These are phyloP conservation scores for Suillus clintonianus DNA, from an alignment of 768 basidiomycete genomes.

Conservation along the genomic window DNA sequence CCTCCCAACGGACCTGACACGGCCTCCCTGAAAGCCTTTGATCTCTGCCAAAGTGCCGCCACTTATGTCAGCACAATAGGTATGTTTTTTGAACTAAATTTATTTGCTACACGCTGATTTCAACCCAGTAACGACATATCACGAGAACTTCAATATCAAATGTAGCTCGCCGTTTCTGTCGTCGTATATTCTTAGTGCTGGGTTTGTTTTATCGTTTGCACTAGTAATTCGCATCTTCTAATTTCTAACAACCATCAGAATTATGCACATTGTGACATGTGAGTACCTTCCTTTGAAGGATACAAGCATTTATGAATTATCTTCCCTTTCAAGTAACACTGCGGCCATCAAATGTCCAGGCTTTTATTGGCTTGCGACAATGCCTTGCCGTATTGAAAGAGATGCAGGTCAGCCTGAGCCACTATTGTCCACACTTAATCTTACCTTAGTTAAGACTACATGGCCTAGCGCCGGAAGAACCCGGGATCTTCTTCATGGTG, in stretches of 20 bases:
- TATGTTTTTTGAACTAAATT: conserved; percentile 26
- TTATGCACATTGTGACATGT: conserved; percentile 81
- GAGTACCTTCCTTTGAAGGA: conserved; percentile 25
- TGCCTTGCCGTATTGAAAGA: conserved; percentile 63
- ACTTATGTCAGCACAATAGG: conserved; percentile 68
- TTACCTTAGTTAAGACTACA: conserved; percentile 43
- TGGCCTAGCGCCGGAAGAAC: conserved; percentile 74
- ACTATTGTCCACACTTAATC: conserved; percentile 7
- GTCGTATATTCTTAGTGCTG: conserved; percentile 68
- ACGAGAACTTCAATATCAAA: conserved; percentile 61
- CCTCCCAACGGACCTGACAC: conserved; percentile 41
- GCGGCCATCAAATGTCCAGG: conserved; percentile 71
- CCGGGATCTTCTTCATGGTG: conserved; percentile 68
- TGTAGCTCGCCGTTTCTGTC: conserved; percentile 66
- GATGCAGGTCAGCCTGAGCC: conserved; percentile 55
- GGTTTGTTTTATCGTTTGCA: conserved; percentile 47
- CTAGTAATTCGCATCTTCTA: background rate
- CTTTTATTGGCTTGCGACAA: conserved; percentile 64
- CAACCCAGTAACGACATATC: conserved; percentile 50
- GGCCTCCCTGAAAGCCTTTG: conserved; percentile 65
- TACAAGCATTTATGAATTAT: conserved; percentile 12
- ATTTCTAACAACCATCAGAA: conserved; percentile 40
- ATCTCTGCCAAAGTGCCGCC: conserved; percentile 74
- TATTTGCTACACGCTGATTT: conserved; percentile 7
- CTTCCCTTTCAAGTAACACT: conserved; percentile 54